A percentile compares a stretch with the other conserved stretches of the same genome.
Evolutionary conservation across 306 rosid genomes (phyloP).

Genomic region (Trifolium repens): DNA sequence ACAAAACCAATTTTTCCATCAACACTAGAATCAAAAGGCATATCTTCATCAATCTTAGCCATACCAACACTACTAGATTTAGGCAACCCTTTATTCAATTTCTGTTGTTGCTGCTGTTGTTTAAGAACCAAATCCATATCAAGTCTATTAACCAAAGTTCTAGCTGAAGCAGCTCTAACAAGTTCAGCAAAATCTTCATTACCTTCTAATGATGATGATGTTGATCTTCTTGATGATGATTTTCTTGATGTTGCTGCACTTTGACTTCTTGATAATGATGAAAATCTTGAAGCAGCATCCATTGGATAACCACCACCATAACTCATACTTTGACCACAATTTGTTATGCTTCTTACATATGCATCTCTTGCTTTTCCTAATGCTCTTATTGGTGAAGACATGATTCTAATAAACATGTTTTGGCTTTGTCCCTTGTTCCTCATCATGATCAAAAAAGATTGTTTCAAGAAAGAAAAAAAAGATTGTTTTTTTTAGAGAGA

Average conservation of each 20-base stretch:
- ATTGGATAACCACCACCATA: slow-evolving; percentile 36
- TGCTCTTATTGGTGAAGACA: slow-evolving; percentile 55
- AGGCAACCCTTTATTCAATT: slow-evolving; percentile 48
- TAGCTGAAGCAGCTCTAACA: slow-evolving; percentile 74
- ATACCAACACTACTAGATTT: slow-evolving; percentile 70
- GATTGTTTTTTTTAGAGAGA: background rate
- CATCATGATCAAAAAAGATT: background rate
- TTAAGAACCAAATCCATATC: slow-evolving; percentile 56
- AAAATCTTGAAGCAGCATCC: slow-evolving; percentile 43
- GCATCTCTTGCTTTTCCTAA: slow-evolving; percentile 62
- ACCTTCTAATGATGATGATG: background rate
- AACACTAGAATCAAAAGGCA: slow-evolving; percentile 45
- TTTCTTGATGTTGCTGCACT: slow-evolving; percentile 52
- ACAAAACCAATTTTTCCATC: slow-evolving; percentile 24
- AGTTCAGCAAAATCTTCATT: slow-evolving; percentile 66
- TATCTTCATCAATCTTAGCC: slow-evolving; percentile 73
- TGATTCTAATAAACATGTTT: slow-evolving; percentile 53
- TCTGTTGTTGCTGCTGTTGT: slow-evolving; percentile 2
- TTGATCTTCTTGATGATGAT: slow-evolving; percentile 38
- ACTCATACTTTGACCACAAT: slow-evolving; percentile 39
- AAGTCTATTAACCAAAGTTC: slow-evolving; percentile 46
- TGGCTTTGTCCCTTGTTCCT: slow-evolving; percentile 43
- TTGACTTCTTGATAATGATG: slow-evolving; percentile 58
- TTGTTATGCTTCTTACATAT: slow-evolving; percentile 66
- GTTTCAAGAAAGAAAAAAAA: background rate